Evolutionary conservation across 441 rosid genomes (phyloP).

Genomic region (Adansonia gregorii): DNA sequence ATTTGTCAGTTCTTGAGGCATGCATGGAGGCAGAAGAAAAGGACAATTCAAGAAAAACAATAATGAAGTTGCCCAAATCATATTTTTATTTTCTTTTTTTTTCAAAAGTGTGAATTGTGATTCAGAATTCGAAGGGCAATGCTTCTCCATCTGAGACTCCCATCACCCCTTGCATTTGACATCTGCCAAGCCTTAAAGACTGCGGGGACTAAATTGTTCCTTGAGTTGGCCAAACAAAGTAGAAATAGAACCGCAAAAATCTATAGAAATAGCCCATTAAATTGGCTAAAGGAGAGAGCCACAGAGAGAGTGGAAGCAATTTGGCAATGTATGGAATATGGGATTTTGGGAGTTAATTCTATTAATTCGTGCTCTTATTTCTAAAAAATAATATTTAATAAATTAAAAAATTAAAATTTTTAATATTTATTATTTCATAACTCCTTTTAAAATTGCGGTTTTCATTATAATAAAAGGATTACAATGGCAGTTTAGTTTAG

Average conservation of each 20-base stretch:
- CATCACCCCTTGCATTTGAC: background rate
- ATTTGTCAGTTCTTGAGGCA: background rate
- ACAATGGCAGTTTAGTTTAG: background rate
- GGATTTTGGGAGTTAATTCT: no score
- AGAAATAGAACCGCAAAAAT: no score
- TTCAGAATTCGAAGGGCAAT: background rate
- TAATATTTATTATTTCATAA: no score
- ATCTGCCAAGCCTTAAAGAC: background rate
- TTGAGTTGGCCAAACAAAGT: conserved; percentile 22
- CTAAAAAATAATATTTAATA: no score
- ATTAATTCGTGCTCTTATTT: no score
- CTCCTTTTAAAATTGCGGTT: no score
- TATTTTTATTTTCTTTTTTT: background rate
- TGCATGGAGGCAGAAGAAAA: conserved; percentile 22
- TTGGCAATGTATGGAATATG: conserved; percentile 13
- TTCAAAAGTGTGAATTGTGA: background rate
- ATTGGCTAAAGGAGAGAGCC: no score
- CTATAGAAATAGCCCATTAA: no score
- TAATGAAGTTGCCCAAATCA: conserved; percentile 10
- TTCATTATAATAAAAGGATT: no score
- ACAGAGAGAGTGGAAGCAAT: conserved; percentile 6
- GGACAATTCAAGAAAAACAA: conserved; percentile 8
- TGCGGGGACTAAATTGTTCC: conserved; percentile 22
- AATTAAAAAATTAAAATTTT: no score
- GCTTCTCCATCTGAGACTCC: conserved; percentile 2